Conservation (phyloP, 371 early-diverging fungal species). For the Lichtheimia ornata region DNA sequence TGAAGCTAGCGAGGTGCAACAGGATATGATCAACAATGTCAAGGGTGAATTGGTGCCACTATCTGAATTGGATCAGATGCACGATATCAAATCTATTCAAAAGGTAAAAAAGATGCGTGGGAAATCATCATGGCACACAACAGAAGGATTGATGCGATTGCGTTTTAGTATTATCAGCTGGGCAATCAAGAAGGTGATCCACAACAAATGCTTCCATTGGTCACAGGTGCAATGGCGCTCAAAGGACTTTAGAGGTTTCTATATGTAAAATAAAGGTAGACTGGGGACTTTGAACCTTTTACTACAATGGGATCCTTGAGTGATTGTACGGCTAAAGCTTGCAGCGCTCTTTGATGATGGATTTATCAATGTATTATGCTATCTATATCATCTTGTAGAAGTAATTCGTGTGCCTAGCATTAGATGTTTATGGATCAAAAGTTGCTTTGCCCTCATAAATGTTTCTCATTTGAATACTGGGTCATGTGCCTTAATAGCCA, state of each 20-base stretch:
- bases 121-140: no score
- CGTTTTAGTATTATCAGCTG: conserved; percentile 33
- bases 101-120: conserved; percentile 27
- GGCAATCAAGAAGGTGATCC: conserved; percentile 17
- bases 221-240: conserved; percentile 43
- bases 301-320: no score
- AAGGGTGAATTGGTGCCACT: conserved; percentile 44
- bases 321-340: no score
- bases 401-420: no score
- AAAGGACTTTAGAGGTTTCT: conserved; percentile 18
- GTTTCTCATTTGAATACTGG: no score
- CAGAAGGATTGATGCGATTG: not conserved
- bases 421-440: no score
- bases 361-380: no score
- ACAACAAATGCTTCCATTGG: conserved; percentile 23
- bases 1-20: conserved; percentile 34
- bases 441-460: no score
- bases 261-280: not conserved
- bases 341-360: no score
- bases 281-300: no score
- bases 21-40: conserved; percentile 32
- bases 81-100: conserved; percentile 33
- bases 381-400: no score
- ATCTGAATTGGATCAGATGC: conserved; percentile 19
- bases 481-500: no score